Conservation (phyloP, 139 green algal species). For the Spirogloea muscicola region DNA sequence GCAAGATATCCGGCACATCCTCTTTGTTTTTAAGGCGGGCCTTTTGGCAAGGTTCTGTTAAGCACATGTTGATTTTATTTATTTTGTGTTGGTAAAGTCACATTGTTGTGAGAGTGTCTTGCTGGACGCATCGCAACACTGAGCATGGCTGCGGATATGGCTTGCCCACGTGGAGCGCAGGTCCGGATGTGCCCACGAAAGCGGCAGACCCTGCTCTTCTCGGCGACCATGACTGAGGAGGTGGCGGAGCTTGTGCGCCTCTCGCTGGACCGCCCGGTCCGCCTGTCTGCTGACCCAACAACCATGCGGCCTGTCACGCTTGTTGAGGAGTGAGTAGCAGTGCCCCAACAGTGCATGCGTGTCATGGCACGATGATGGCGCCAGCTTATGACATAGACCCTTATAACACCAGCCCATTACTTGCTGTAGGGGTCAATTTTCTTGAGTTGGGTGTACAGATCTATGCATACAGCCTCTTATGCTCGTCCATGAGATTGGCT, state of each 20-base stretch:
- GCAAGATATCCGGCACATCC: neutral
- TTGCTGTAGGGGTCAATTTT: neutral
- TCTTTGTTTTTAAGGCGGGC: no score
- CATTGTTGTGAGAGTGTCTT: no score
- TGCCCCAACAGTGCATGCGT: neutral
- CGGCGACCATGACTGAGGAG: constrained; percentile 60
- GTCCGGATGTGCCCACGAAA: constrained; percentile 63
- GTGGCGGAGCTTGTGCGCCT: constrained; percentile 32
- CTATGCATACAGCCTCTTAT: no score
- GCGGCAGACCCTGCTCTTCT: constrained; percentile 90
- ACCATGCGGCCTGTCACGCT: constrained; percentile 66
- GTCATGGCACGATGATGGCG: neutral
- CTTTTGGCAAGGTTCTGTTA: no score
- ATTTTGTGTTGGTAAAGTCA: no score
- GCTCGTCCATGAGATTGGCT: no score
- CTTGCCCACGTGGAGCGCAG: neutral
- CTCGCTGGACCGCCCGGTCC: constrained; percentile 61
- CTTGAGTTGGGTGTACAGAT: neutral
- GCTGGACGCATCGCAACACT: no score
- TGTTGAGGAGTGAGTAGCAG: constrained; percentile 65
- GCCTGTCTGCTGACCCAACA: constrained; percentile 80
- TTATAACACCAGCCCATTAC: no score
- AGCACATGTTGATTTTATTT: no score
- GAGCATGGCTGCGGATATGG: no score
- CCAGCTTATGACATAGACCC: no score